Conservation (phyloP, 306 rosid species). For the Sphenostylis stenocarpa region DNA sequence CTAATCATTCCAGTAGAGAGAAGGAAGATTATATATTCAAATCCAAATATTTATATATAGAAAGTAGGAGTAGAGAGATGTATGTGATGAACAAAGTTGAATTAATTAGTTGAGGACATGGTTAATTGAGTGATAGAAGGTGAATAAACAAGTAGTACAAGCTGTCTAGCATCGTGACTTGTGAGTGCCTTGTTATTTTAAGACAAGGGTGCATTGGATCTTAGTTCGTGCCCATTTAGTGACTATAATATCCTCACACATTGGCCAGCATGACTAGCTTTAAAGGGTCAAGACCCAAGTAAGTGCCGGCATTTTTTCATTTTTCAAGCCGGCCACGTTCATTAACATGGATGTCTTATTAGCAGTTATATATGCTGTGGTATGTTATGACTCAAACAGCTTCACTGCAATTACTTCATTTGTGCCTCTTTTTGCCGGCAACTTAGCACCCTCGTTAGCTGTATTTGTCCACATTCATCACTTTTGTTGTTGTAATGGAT, state of each 20-base stretch:
- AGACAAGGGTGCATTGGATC: constrained; percentile 42
- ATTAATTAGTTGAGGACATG: constrained; percentile 8
- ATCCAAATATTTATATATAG: neutral
- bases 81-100: constrained; percentile 11
- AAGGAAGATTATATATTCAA: neutral
- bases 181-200: constrained; percentile 39
- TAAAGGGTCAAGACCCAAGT: constrained; percentile 4
- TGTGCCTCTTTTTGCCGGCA: constrained; percentile 67
- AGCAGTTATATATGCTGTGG: constrained; percentile 10
- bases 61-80: constrained; percentile 6
- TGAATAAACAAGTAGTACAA: constrained; percentile 40
- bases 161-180: constrained; percentile 46
- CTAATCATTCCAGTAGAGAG: constrained; percentile 21
- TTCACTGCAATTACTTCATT: constrained; percentile 20
- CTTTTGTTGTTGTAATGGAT: constrained; percentile 14
- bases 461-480: constrained; percentile 34
- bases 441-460: constrained; percentile 50
- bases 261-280: constrained; percentile 40
- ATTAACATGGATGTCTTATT: constrained; percentile 51
- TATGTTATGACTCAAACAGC: constrained; percentile 10
- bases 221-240: constrained; percentile 33
- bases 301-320: constrained; percentile 44
- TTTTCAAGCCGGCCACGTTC: constrained; percentile 52
- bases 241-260: constrained; percentile 33
- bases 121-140: constrained; percentile 30